Evolutionary conservation across 257 asterid species (phyloP), one percentile per base, ranked within the genome.

Genomic region (Nicotiana obtusifolia): DNA sequence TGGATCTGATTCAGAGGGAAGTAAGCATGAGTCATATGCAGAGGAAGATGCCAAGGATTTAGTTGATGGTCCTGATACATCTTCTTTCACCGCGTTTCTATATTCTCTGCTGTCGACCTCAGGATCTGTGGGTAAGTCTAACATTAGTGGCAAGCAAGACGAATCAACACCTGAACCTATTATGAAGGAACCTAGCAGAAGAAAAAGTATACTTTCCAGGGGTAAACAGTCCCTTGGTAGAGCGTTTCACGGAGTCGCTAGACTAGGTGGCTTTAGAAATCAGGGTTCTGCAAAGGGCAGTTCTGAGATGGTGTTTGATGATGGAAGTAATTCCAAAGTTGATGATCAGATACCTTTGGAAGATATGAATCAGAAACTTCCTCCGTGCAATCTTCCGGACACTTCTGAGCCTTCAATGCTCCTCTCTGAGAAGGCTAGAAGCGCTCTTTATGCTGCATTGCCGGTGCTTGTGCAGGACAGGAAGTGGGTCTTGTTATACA

Each of bases 401-500:
- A 88, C 88, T 83, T 96, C 97, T 49, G 98, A 96, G 81, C 96
- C 98, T 19, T 96, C 99, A 0, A 65, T 87, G 82, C 99, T 96
- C 86, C 92, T 96, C 66, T 90, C 97, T 59, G 97, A 91, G 86
- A 93, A 91, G 89, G 87, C 90, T 75, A 90, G 97, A 19, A 79
- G 82, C 16, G 78, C 86, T 82, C 92, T 94, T 82, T 91, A 91
- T 87, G 81, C 89, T 81, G 71, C 95, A 16, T 88, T 96, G 56
- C 99, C 99, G 0, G 97, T 89, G 85, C 87, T 88, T 85, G 97
- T 90, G 77, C 91, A 93, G 87, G 99, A 95, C 49, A 89, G 90
- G 82, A 96, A 94, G 82, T 96, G 98, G 98, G 84, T 94, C 85
- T 86, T 96, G 37, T 83, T 96, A 64, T 96, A 96, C 93, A 95